Conservation (phyloP, 1,139 yeast species). For the Diutina rugosa region DNA sequence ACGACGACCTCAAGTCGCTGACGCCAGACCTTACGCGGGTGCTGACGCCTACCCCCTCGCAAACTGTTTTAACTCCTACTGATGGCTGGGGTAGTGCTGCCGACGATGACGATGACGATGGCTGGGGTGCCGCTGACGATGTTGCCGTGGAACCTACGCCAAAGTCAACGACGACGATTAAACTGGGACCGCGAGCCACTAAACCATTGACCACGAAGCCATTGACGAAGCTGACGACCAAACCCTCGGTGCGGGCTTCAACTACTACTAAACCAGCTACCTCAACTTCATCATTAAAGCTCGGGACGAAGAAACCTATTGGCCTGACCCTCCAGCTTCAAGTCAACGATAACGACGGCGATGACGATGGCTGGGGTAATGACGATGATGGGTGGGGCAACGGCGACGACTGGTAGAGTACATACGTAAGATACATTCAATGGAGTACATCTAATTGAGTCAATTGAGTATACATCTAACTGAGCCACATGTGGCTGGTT, state of each 20-base stretch:
- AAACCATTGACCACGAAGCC: slow-evolving; percentile 7
- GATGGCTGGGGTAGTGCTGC: slow-evolving; percentile 4
- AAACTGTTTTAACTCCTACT: slow-evolving; percentile 1
- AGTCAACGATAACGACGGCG: slow-evolving; percentile 8
- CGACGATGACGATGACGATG: slow-evolving; percentile 6
- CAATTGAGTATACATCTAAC: no score
- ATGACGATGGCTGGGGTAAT: slow-evolving; percentile 21
- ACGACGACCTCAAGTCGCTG: slow-evolving; percentile 24
- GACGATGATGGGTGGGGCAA: slow-evolving; percentile 21
- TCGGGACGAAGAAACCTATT: slow-evolving; percentile 5
- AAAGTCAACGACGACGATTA: neutral
- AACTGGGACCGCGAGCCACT: slow-evolving; percentile 5
- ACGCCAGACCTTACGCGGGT: slow-evolving; percentile 27
- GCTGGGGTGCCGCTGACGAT: neutral
- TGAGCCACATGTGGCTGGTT: no score
- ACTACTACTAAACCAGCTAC: slow-evolving; percentile 3
- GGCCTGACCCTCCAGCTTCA: slow-evolving; percentile 5
- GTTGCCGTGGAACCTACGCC: neutral
- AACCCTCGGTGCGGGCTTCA: neutral
- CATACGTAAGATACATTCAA: no score
- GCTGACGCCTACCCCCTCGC: slow-evolving; percentile 11
- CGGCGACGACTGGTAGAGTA: slow-evolving; percentile 8
- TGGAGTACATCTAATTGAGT: no score
- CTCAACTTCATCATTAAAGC: slow-evolving; percentile 5
- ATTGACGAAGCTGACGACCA: slow-evolving; percentile 4